Percentiles rank a stretch among this genome's conserved stretches.
Conservation (phyloP, 176 grass and related monocot genomes). For the Typha latifolia region DNA sequence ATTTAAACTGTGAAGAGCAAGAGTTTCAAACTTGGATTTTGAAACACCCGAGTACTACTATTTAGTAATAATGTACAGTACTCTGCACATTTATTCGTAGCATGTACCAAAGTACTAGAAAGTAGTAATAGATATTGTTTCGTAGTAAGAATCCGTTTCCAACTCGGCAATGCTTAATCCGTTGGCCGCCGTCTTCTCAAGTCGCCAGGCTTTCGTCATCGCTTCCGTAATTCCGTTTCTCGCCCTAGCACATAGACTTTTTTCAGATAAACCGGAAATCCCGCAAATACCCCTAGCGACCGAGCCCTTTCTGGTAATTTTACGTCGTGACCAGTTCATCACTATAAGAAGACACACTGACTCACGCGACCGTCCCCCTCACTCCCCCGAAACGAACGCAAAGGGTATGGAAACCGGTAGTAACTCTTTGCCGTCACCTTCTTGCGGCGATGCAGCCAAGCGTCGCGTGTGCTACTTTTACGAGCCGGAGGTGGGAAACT, state of each 20-base stretch:
- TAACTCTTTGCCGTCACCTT: conserved; percentile 51
- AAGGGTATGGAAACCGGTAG: conserved; percentile 19
- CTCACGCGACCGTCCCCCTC: background rate
- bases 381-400: background rate
- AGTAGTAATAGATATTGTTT: background rate
- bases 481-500: conserved; percentile 88
- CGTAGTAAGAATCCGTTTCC: background rate
- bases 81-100: no score
- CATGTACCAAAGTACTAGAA: background rate
- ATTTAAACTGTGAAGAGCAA: no score
- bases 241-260: background rate
- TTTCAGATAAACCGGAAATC: background rate
- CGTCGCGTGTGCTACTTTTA: conserved; percentile 97
- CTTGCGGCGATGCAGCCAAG: conserved; percentile 49
- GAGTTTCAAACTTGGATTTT: no score
- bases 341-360: background rate
- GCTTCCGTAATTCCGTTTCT: no score
- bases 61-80: no score
- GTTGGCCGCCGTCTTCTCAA: no score
- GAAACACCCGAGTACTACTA: no score
- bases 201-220: no score
- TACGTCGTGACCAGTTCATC: background rate
- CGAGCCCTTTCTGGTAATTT: background rate
- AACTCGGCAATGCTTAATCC: background rate
- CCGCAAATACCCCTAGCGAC: background rate